Percentiles rank a stretch among this genome's conserved stretches.
Conservation (phyloP, 805 yeast species). For the Wickerhamomyces queroliae region DNA sequence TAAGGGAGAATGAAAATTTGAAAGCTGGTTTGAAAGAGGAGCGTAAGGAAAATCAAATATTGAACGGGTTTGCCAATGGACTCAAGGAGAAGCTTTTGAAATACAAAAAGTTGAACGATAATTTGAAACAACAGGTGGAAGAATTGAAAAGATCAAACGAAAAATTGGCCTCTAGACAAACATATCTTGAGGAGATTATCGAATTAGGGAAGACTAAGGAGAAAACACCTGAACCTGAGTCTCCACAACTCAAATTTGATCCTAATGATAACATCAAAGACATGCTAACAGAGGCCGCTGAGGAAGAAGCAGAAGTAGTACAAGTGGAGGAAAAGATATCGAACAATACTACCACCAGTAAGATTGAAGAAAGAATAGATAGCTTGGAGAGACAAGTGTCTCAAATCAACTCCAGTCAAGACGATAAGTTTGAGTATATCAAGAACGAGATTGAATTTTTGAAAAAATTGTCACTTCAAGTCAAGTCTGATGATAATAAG, state of each 20-base stretch:
- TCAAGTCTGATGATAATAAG: background rate
- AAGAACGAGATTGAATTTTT: constrained; percentile 17
- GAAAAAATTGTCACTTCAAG: constrained; percentile 9
- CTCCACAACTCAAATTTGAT: constrained; percentile 1
- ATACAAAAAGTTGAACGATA: constrained; percentile 27
- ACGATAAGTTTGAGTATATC: constrained; percentile 12
- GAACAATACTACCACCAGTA: background rate
- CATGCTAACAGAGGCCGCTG: constrained; percentile 6
- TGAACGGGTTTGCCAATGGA: constrained; percentile 26
- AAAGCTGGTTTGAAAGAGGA: constrained; percentile 25
- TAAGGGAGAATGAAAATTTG: constrained; percentile 30
- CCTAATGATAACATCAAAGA: constrained; percentile 13
- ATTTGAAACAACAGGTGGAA: constrained; percentile 11
- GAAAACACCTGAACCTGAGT: background rate
- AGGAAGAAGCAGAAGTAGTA: background rate
- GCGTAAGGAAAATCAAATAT: constrained; percentile 23
- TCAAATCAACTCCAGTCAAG: constrained; percentile 6
- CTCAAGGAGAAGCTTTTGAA: constrained; percentile 29
- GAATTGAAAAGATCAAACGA: constrained; percentile 8
- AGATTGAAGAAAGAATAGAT: constrained; percentile 2
- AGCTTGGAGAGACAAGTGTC: constrained; percentile 1
- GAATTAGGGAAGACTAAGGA: background rate
- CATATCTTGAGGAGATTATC: constrained; percentile 8
- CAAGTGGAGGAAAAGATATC: constrained; percentile 6
- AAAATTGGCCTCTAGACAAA: background rate